Percentiles rank a stretch among this genome's conserved stretches.
Conservation (phyloP, 495 filamentous ascomycete genomes). For the Filosporella fistucella region DNA sequence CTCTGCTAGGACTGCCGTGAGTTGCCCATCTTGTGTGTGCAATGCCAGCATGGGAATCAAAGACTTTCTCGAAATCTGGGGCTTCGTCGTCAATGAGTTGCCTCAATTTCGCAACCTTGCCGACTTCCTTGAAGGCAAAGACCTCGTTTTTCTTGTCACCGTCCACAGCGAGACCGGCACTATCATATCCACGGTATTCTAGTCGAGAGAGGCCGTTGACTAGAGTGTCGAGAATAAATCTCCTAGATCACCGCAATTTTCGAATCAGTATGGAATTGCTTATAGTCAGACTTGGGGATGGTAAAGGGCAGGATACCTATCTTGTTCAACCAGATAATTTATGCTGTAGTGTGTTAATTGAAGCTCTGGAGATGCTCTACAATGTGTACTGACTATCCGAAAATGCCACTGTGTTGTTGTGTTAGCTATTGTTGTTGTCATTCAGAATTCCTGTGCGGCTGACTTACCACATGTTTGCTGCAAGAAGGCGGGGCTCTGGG, state of each 20-base stretch:
- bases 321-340: not conserved
- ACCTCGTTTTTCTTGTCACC: slow-evolving; percentile 99
- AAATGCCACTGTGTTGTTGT: slow-evolving; percentile 94
- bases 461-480: slow-evolving; percentile 4
- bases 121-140: slow-evolving; percentile 96
- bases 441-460: not conserved
- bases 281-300: slow-evolving; percentile 27
- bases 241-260: slow-evolving; percentile 57
- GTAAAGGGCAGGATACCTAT: not conserved
- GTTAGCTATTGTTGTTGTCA: too few species aligned
- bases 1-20: slow-evolving; percentile 68
- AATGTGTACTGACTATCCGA: slow-evolving; percentile 66
- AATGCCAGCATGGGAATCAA: slow-evolving; percentile 97
- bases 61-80: slow-evolving; percentile 82
- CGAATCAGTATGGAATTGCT: slow-evolving; percentile 21
- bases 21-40: slow-evolving; percentile 99
- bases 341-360: slow-evolving; percentile 23
- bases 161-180: slow-evolving; percentile 91
- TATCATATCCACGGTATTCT: slow-evolving; percentile 97
- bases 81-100: slow-evolving; percentile 74
- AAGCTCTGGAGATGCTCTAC: slow-evolving; percentile 1
- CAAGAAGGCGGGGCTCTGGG: not conserved
- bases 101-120: slow-evolving; percentile 96
- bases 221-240: slow-evolving; percentile 89
- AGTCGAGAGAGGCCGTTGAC: slow-evolving; percentile 72